Conservation (phyloP, 1,284 basidiomycete genomes). For the Veloporphyrellus conicus region DNA sequence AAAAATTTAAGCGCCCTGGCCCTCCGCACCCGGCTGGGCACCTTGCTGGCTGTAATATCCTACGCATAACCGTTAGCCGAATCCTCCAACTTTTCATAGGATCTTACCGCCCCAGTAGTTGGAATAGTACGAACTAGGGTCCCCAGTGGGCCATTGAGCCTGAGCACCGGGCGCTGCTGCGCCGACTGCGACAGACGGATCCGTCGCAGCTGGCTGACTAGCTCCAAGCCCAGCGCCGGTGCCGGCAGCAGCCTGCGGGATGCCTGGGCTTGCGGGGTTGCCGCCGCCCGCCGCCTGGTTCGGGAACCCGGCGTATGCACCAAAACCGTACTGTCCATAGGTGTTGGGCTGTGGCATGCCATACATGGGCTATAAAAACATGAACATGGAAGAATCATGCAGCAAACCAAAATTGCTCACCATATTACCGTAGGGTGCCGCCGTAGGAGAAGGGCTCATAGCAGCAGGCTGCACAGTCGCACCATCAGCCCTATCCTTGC, state of each 20-base stretch:
- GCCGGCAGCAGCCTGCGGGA: slow-evolving; percentile 55
- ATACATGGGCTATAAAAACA: slow-evolving; percentile 64
- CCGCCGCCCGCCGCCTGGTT: slow-evolving; percentile 48
- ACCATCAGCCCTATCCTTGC: slow-evolving; percentile 85
- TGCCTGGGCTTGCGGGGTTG: slow-evolving; percentile 56
- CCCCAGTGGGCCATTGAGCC: slow-evolving; percentile 66
- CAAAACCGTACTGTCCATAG: slow-evolving; percentile 77
- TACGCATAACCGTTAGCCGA: slow-evolving; percentile 30
- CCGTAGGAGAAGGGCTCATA: slow-evolving; percentile 62
- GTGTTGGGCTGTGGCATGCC: slow-evolving; percentile 77
- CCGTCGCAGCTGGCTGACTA: slow-evolving; percentile 54
- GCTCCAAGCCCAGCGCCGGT: slow-evolving; percentile 54
- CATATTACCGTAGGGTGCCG: slow-evolving; percentile 70
- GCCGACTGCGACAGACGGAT: slow-evolving; percentile 43
- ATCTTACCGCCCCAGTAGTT: slow-evolving; percentile 78
- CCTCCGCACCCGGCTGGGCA: slow-evolving; percentile 57
- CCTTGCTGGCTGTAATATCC: slow-evolving; percentile 77
- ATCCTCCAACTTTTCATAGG: neutral
- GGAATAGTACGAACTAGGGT: slow-evolving; percentile 72
- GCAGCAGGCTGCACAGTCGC: slow-evolving; percentile 50
- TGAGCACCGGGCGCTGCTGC: slow-evolving; percentile 56
- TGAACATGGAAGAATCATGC: slow-evolving; percentile 6
- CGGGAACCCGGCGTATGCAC: slow-evolving; percentile 69
- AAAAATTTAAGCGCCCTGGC: slow-evolving; percentile 52
- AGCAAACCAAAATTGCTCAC: slow-evolving; percentile 38